phyloP scores from a whole-genome alignment of 306 rosid genomes.

The Alnus glutinosa region DNA sequence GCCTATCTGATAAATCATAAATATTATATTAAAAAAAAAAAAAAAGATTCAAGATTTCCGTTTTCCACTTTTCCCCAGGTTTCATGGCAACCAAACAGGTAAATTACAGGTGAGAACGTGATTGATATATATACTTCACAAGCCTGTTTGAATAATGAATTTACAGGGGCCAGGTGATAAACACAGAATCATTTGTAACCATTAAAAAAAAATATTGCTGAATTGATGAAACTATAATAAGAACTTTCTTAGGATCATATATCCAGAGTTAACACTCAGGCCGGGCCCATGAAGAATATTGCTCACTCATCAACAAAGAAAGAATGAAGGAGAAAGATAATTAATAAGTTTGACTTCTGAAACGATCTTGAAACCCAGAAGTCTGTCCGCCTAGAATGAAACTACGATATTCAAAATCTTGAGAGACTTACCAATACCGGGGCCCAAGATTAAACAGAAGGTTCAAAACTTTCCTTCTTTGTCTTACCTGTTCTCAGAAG shows the following conservation, averaged over 20 bases:
- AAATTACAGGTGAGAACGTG: not conserved
- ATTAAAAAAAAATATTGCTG: not conserved
- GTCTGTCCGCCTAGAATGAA: not conserved
- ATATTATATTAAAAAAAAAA: too few species aligned
- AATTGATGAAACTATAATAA: not conserved
- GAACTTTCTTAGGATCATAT: not conserved
- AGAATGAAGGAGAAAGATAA: not conserved
- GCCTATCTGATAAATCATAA: not conserved
- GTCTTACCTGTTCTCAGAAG: not conserved
- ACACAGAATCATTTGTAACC: not conserved
- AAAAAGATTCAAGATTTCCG: too few species aligned
- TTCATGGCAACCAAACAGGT: too few species aligned
- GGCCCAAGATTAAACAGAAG: not conserved
- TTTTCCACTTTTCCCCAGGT: too few species aligned
- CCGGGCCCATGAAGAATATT: not conserved
- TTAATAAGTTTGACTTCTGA: not conserved
- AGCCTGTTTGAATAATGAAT: not conserved
- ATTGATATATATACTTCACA: not conserved
- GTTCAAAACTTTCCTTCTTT: not conserved
- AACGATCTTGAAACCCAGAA: not conserved
- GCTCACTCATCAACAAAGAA: not conserved
- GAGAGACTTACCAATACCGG: not conserved
- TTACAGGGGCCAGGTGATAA: not conserved
- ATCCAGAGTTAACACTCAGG: not conserved
- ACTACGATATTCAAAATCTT: not conserved